A percentile compares a stretch with the other conserved stretches of the same genome.
Evolutionary conservation across 2,329 filamentous ascomycete genomes (phyloP).

Genomic region (Curvularia verruculosa): DNA sequence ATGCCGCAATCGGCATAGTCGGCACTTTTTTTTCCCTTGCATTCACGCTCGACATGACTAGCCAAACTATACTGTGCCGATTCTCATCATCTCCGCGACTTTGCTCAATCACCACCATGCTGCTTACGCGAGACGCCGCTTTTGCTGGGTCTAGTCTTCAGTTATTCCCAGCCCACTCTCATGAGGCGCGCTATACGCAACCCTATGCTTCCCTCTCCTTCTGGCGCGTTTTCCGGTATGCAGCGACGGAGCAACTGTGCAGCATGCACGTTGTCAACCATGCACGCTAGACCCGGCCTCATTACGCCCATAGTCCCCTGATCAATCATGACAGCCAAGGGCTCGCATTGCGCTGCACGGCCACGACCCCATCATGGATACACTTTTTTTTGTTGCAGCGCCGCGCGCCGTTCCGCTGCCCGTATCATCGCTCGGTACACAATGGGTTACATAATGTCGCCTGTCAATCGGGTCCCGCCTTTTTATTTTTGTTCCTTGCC

Average conservation of each 20-base stretch:
- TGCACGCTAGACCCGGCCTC: conserved; percentile 4
- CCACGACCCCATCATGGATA: conserved; percentile 23
- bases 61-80: conserved; percentile 8
- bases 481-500: background rate
- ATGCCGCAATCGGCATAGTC: conserved; percentile 16
- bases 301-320: conserved; percentile 1
- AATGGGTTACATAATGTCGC: conserved; percentile 12
- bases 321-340: conserved; percentile 2
- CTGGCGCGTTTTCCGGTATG: conserved; percentile 22
- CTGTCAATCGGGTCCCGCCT: background rate
- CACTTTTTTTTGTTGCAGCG: conserved; percentile 23
- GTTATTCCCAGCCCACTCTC: conserved; percentile 15
- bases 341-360: conserved; percentile 20
- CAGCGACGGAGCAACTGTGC: conserved; percentile 10
- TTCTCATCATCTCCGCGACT: conserved; percentile 27
- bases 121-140: conserved; percentile 31
- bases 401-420: conserved; percentile 35
- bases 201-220: conserved; percentile 9
- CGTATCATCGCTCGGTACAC: conserved; percentile 11
- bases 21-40: conserved; percentile 28
- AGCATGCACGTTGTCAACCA: background rate
- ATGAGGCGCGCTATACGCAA: conserved; percentile 13
- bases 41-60: conserved; percentile 20
- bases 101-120: conserved; percentile 15
- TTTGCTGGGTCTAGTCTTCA: conserved; percentile 17